Conservation (phyloP, 768 basidiomycete species). For the button mushroom (Agaricus bisporus) region DNA sequence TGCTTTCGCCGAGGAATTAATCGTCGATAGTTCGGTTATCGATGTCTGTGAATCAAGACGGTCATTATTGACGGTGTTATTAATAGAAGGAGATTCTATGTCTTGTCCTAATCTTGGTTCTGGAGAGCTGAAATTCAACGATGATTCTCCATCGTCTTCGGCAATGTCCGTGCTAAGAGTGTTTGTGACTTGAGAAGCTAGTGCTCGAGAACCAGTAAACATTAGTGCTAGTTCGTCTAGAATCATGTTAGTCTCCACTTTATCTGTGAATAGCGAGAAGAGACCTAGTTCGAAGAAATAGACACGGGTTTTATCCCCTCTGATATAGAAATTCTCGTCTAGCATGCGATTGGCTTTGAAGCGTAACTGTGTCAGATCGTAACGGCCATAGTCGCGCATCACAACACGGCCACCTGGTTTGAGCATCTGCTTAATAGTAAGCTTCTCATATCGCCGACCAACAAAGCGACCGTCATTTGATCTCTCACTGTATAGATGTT, state of each 20-base stretch:
- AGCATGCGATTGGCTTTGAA: slow-evolving; percentile 86
- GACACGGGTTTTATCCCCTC: slow-evolving; percentile 95
- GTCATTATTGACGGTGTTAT: not conserved
- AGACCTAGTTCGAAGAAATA: slow-evolving; percentile 92
- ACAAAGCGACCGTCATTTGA: not conserved
- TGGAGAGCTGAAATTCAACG: not conserved
- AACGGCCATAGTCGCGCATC: slow-evolving; percentile 90
- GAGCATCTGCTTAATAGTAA: slow-evolving; percentile 51
- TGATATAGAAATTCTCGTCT: slow-evolving; percentile 91
- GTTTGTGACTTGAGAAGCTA: slow-evolving; percentile 25
- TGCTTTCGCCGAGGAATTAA: not conserved
- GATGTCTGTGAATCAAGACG: slow-evolving; percentile 4
- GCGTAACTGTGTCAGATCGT: slow-evolving; percentile 91
- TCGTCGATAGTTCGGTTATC: not conserved
- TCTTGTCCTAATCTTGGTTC: not conserved
- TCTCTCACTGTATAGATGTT: slow-evolving; percentile 68
- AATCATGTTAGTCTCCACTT: slow-evolving; percentile 1
- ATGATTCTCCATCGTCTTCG: slow-evolving; percentile 26
- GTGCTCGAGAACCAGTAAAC: slow-evolving; percentile 58
- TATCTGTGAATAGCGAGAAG: not conserved
- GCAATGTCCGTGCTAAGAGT: slow-evolving; percentile 24
- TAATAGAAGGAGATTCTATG: not conserved
- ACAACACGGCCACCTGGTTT: slow-evolving; percentile 85
- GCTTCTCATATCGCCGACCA: not conserved
- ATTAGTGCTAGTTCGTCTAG: slow-evolving; percentile 77